These are phyloP conservation scores for Mucor piriformis DNA, from an alignment of 371 early-diverging fungal species.

Conservation along the genomic window DNA sequence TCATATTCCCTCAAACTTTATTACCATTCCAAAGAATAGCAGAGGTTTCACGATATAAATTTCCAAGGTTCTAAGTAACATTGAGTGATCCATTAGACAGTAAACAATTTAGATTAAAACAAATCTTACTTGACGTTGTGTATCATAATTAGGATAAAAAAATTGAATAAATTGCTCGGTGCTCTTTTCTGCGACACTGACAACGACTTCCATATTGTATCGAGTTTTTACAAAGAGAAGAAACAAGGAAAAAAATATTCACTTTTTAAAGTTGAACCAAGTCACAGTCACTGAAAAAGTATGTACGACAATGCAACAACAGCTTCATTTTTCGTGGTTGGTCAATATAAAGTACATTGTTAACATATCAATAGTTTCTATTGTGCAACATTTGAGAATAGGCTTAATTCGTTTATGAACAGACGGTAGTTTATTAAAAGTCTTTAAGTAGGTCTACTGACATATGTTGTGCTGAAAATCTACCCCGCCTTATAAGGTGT, in stretches of 20 bases:
- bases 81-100: not conserved
- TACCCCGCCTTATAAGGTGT: no score
- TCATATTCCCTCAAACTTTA: not conserved
- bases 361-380: no score
- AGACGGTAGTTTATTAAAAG: no score
- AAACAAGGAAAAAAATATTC: conserved; percentile 7
- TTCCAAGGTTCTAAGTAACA: conserved; percentile 57
- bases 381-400: no score
- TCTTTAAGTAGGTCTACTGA: no score
- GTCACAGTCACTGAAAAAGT: not conserved
- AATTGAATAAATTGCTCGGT: conserved; percentile 67
- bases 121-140: conserved; percentile 60
- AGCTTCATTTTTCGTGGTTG: not conserved
- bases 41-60: conserved; percentile 67
- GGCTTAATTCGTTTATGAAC: no score
- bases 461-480: no score
- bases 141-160: conserved; percentile 68
- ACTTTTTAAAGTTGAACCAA: not conserved
- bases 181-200: conserved; percentile 39
- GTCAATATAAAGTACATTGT: no score
- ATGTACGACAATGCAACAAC: not conserved
- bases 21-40: conserved; percentile 81
- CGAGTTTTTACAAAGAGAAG: not conserved
- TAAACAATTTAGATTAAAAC: not conserved
- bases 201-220: conserved; percentile 34